Conservation (phyloP, 2,329 filamentous ascomycete species). For the Talaromyces sp. region DNA sequence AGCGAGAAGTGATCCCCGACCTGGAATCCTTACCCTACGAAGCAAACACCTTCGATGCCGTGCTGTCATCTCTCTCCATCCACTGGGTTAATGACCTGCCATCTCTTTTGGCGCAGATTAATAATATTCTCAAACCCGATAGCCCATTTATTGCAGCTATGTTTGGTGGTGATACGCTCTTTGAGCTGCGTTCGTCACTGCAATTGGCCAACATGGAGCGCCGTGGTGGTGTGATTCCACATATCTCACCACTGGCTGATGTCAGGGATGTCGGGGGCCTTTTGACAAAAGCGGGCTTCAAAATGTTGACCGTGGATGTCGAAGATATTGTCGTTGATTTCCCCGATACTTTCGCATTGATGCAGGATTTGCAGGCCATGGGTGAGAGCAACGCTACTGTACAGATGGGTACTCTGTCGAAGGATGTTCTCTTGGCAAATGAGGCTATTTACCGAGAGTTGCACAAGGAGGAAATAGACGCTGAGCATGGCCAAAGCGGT, state of each 20-base stretch:
- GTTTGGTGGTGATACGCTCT: constrained; percentile 92
- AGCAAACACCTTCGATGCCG: constrained; percentile 77
- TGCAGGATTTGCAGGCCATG: constrained; percentile 95
- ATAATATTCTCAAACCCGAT: constrained; percentile 84
- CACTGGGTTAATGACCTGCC: constrained; percentile 99
- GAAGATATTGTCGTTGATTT: constrained; percentile 97
- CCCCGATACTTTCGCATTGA: constrained; percentile 82
- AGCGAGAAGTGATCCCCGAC: constrained; percentile 67
- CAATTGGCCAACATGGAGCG: constrained; percentile 91
- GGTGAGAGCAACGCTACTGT: constrained; percentile 89
- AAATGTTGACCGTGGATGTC: constrained; percentile 92
- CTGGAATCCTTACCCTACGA: constrained; percentile 72
- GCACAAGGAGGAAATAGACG: constrained; percentile 67
- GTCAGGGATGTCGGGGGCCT: constrained; percentile 87
- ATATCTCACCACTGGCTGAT: constrained; percentile 87
- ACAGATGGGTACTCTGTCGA: constrained; percentile 71
- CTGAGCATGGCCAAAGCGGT: constrained; percentile 47
- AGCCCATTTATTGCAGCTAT: constrained; percentile 91
- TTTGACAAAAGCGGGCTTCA: constrained; percentile 84
- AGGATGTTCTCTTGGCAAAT: constrained; percentile 81
- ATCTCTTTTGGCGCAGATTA: constrained; percentile 77
- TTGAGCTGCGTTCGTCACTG: constrained; percentile 86
- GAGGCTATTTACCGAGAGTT: constrained; percentile 86
- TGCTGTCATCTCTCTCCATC: constrained; percentile 82
- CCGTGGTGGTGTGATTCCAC: constrained; percentile 84